Evolutionary conservation across 257 asterid species (phyloP).

Genomic region (Solanum rostratum): DNA sequence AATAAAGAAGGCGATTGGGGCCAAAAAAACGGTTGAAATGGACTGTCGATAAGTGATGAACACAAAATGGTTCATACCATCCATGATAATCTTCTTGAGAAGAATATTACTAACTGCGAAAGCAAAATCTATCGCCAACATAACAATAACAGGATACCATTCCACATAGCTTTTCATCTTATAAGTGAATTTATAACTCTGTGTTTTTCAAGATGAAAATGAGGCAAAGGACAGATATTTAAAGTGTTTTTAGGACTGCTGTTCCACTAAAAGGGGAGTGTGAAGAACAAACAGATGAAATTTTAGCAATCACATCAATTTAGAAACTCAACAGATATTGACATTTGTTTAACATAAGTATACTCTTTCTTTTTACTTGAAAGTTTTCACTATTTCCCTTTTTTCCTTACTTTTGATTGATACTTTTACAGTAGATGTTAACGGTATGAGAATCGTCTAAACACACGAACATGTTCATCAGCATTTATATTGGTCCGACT

Average conservation of each 20-base stretch:
- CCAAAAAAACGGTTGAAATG: conserved; percentile 45
- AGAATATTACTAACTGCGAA: conserved; percentile 59
- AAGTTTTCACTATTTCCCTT: not conserved
- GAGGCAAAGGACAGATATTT: not conserved
- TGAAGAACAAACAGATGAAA: not conserved
- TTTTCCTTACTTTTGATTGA: not conserved
- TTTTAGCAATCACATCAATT: not conserved
- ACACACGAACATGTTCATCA: not conserved
- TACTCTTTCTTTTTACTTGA: not conserved
- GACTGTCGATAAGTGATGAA: conserved; percentile 72
- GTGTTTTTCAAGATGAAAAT: not conserved
- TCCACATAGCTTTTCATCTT: conserved; percentile 24
- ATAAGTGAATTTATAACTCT: not conserved
- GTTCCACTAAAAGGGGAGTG: not conserved
- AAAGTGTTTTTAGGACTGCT: not conserved
- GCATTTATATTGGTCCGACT: not conserved
- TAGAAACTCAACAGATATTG: not conserved
- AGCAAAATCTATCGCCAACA: conserved; percentile 41
- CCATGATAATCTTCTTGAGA: conserved; percentile 39
- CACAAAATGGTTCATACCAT: conserved; percentile 49
- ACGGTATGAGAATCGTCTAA: not conserved
- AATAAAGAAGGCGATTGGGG: conserved; percentile 45
- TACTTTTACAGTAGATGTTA: not conserved
- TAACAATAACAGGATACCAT: conserved; percentile 46
- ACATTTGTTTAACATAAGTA: not conserved